Percentiles rank a stretch among this genome's conserved stretches.
phyloP scores from a whole-genome alignment of 2,329 filamentous ascomycete species.

The Arthrobotrys entomopaga region DNA sequence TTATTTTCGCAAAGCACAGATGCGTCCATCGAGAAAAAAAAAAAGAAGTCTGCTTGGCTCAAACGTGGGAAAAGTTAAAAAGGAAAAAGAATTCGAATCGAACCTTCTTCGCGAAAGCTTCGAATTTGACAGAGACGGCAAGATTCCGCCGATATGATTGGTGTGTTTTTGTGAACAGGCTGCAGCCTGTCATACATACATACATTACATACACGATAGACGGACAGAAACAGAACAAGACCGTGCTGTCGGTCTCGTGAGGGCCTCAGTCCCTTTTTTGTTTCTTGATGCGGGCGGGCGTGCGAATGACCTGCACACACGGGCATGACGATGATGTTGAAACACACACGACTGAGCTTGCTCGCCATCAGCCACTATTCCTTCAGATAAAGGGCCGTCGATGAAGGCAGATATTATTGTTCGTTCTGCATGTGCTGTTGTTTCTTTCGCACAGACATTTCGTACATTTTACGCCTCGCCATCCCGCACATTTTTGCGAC shows the following conservation, averaged over 20 bases:
- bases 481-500: slow-evolving; percentile 35
- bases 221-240: neutral
- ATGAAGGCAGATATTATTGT: slow-evolving; percentile 14
- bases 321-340: slow-evolving; percentile 26
- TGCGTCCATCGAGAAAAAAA: no score
- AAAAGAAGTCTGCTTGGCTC: neutral
- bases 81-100: neutral
- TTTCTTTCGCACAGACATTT: slow-evolving; percentile 35
- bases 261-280: slow-evolving; percentile 21
- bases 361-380: slow-evolving; percentile 43
- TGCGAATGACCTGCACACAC: slow-evolving; percentile 18
- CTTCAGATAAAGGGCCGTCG: slow-evolving; percentile 33
- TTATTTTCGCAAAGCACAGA: no score
- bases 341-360: slow-evolving; percentile 8
- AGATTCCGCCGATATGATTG: slow-evolving; percentile 1
- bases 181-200: slow-evolving; percentile 6
- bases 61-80: neutral
- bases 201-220: neutral
- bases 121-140: neutral
- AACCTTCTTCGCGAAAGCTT: no score
- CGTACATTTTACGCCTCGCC: slow-evolving; percentile 23
- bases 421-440: slow-evolving; percentile 9
- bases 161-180: neutral
- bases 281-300: neutral
- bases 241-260: slow-evolving; percentile 9